Evolutionary conservation across 2,329 filamentous ascomycete species (phyloP).

Genomic region (Paraphaeosphaeria minitans): DNA sequence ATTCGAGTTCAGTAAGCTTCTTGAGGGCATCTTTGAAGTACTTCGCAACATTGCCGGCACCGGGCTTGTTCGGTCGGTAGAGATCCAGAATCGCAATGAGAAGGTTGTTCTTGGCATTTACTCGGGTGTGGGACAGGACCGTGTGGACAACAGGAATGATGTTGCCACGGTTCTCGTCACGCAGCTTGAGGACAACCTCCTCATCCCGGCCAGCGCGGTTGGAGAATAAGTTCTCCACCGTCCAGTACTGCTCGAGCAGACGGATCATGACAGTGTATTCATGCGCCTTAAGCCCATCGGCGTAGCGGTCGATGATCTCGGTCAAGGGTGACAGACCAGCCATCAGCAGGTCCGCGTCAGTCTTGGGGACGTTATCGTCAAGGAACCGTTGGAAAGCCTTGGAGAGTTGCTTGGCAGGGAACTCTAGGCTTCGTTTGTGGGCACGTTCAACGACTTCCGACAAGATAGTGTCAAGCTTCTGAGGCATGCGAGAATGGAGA

Average conservation of each 20-base stretch:
- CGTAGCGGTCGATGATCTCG: slow-evolving; percentile 78
- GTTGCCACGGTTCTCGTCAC: slow-evolving; percentile 96
- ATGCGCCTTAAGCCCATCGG: slow-evolving; percentile 86
- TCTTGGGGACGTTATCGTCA: slow-evolving; percentile 77
- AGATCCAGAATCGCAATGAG: slow-evolving; percentile 89
- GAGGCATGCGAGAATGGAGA: slow-evolving; percentile 95
- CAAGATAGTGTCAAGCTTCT: slow-evolving; percentile 84
- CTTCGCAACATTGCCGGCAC: slow-evolving; percentile 85
- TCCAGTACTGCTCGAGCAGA: slow-evolving; percentile 80
- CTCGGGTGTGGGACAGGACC: slow-evolving; percentile 90
- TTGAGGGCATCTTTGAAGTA: slow-evolving; percentile 82
- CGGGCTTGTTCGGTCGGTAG: slow-evolving; percentile 93
- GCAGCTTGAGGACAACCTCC: slow-evolving; percentile 88
- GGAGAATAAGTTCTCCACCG: slow-evolving; percentile 86
- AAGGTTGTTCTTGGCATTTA: slow-evolving; percentile 92
- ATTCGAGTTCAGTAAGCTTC: slow-evolving; percentile 89
- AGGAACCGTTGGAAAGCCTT: slow-evolving; percentile 88
- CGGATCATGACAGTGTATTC: slow-evolving; percentile 82
- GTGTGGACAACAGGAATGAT: slow-evolving; percentile 82
- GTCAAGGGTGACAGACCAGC: slow-evolving; percentile 75
- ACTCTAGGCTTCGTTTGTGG: slow-evolving; percentile 78
- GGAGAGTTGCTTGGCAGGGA: slow-evolving; percentile 84
- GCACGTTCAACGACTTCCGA: slow-evolving; percentile 85
- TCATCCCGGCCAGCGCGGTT: slow-evolving; percentile 85
- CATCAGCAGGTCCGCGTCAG: slow-evolving; percentile 76